Base-by-base conservation (phyloP, 257 asterid genomes). In the Linderniella brevidens region DNA sequence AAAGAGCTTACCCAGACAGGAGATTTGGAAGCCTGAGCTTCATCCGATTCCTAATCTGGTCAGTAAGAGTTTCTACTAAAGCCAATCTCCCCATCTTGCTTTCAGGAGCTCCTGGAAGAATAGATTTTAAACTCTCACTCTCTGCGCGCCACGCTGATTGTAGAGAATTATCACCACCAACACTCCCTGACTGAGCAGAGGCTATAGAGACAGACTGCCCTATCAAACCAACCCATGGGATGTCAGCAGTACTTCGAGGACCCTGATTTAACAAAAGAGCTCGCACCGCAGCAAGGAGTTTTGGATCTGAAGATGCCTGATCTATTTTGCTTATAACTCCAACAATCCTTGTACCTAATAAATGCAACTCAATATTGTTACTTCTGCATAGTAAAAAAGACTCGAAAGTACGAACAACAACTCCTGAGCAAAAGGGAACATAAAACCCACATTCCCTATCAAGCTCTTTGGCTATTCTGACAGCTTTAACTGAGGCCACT, bases 191-290 rank as follows among this genome's bases (percentile, higher is more conserved):
- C 68, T 82, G 96, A 35, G 93, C 72, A 62, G 97, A 77, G 47
- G 97, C 94, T 55, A 86, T 82, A 37, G 97, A 56, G 36, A 86
- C 95, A 0, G 97, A 86, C 59, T 86, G 97, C 52, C 97, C 97
- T 71, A 90, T 90, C 75, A 90, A 79, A 67, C 92, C 99, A 57
- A 90, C 99, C 96, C 96, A 90, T 0, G 94, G 92, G 57, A 90
- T 78, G 68, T 90, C 96, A 49, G 88, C 68, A 53, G 93, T 79
- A 63, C 88, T 85, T 64, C 94, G 63, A 37, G 99, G 99, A 57
- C 99, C 99, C 75, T 90, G 94, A 65, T 75, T 73, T 59, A 63
- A 67, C 57, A 90, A 65, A 52, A 90, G 96, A 45, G 96, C 96
- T 66, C 84, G 94, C 55, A 90, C 99, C 57, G 99, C 96, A 40